Conservation (phyloP, 202 grass and related monocot genomes). For the Saccharum hybrid region DNA sequence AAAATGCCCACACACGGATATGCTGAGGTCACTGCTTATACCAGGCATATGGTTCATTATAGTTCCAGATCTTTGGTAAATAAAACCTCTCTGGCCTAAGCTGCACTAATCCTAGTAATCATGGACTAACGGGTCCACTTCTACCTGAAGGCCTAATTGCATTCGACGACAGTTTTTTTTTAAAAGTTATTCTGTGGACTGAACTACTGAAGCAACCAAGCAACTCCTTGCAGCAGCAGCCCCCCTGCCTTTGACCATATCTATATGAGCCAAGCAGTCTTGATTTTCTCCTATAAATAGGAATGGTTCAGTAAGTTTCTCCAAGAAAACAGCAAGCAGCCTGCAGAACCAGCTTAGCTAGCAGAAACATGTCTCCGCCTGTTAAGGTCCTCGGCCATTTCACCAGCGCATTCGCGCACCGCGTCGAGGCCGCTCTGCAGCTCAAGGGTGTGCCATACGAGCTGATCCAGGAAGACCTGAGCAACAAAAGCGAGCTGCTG, state of each 20-base stretch:
- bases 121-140: background rate
- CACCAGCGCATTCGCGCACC: constrained; percentile 30
- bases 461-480: background rate
- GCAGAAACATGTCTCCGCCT: background rate
- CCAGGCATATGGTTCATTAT: background rate
- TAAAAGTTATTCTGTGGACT: background rate
- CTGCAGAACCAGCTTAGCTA: background rate
- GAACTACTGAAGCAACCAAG: background rate
- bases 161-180: background rate
- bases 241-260: background rate
- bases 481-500: too few species aligned
- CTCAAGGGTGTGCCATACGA: constrained; percentile 43
- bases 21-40: constrained; percentile 22
- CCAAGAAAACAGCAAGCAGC: background rate
- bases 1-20: background rate
- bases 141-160: background rate
- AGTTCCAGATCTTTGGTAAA: constrained; percentile 2
- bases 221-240: background rate
- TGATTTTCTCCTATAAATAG: background rate
- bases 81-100: background rate
- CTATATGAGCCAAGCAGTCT: background rate
- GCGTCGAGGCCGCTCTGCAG: constrained; percentile 29
- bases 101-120: constrained; percentile 13
- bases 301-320: background rate
- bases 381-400: constrained; percentile 41